Evolutionary conservation across 2,329 filamentous ascomycete genomes (phyloP), one percentile per base, ranked within the genome.

Genomic region (Claviceps purpurea): DNA sequence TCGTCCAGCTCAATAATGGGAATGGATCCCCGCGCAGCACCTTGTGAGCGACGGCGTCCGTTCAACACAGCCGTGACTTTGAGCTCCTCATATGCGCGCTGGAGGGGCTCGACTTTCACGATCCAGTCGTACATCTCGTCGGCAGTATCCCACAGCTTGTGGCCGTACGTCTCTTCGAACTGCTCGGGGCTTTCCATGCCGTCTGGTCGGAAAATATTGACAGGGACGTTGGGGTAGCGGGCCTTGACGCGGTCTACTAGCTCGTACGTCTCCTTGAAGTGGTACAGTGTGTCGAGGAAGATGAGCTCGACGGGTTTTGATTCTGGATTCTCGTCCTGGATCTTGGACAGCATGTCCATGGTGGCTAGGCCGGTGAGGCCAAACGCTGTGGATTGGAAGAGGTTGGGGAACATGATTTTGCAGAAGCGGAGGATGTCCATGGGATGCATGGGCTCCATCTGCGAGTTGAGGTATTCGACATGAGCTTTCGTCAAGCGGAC

Each of bases 21-120:
- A 57, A 98, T 82, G 63, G 86, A 83, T 57, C 90, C 89, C 55
- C 93, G 86, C 73, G 93, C 89, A 57, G 89, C 91, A 56, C 93
- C 93, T 71, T 98, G 93, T 57, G 88, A 94, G 59, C 88, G 82
- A 56, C 93, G 82, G 54, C 93, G 88, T 50, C 93, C 93, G 46
- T 93, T 98, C 58, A 98, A 76, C 50, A 97, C 87, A 50, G 93
- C 93, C 53, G 86, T 85, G 52, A 97, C 90, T 62, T 86, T 81
- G 54, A 97, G 79, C 57, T 95, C 85, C 18, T 83, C 75, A 70
- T 96, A 97, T 6, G 93, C 89, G 56, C 93, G 83, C 71, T 95
- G 84, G 52, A 90, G 88, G 16, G 93, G 93, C 75, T 98, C 93
- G 48, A 98, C 93, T 75, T 98, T 98, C 72, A 90, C 93, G 56